Percentiles rank a stretch among this genome's conserved stretches.
These are phyloP conservation scores for Klebsormidium nitens DNA, from an alignment of 139 green algal species.

Conservation along the genomic window DNA sequence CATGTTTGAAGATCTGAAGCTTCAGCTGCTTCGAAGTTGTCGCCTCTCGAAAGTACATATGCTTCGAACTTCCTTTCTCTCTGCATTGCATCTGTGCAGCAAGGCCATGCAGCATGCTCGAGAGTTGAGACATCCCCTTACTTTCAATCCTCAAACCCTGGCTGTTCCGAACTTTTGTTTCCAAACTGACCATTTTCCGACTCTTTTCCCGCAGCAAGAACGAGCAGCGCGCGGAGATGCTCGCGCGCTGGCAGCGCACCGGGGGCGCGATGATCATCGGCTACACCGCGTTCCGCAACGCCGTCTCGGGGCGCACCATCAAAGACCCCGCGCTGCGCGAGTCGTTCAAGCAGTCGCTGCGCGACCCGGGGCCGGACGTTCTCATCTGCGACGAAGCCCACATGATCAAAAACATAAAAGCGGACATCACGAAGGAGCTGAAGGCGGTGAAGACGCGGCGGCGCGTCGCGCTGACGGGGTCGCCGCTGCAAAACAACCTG, in stretches of 20 bases:
- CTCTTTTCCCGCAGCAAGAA: slow-evolving; percentile 21
- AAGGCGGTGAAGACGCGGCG: slow-evolving; percentile 54
- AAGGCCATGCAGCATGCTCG: no score
- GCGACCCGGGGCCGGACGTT: slow-evolving; percentile 27
- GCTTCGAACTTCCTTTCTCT: no score
- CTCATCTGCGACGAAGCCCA: slow-evolving; percentile 83
- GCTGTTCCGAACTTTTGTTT: no score
- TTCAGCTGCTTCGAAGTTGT: no score
- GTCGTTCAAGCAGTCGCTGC: slow-evolving; percentile 3
- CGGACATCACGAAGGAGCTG: slow-evolving; percentile 74
- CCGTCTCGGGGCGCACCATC: slow-evolving; percentile 5
- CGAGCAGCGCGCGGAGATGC: slow-evolving; percentile 1
- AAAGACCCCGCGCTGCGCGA: slow-evolving; percentile 5
- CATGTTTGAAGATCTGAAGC: no score
- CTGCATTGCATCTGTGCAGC: no score
- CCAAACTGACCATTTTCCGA: no score
- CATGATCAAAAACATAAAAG: slow-evolving; percentile 53
- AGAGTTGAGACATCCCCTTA: no score
- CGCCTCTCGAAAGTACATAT: no score
- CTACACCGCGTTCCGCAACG: slow-evolving; percentile 19
- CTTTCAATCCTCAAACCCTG: no score
- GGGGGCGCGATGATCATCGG: slow-evolving; percentile 28
- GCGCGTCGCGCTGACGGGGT: slow-evolving; percentile 74
- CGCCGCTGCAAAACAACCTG: slow-evolving; percentile 80
- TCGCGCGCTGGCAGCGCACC: slow-evolving; percentile 12